These are phyloP conservation scores for Lagenidium giganteum DNA, from an alignment of 352 stramenopile species.

Conservation along the genomic window DNA sequence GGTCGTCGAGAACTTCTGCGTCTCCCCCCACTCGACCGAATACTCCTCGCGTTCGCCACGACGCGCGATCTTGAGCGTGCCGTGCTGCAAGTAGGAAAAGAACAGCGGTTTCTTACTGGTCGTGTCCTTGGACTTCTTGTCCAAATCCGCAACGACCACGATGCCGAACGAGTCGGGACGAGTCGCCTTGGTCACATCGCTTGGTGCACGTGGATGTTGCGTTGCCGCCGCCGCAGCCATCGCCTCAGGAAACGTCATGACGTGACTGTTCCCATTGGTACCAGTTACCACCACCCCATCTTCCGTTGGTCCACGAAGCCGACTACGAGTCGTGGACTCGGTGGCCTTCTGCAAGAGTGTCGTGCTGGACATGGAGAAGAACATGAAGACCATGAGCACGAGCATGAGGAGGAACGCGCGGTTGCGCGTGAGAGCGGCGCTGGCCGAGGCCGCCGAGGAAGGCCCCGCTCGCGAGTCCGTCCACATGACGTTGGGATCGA, in stretches of 20 bases:
- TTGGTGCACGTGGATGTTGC: conserved; percentile 4
- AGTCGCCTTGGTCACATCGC: conserved; percentile 2
- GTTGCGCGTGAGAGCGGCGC: conserved; percentile 40
- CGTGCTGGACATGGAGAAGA: conserved; percentile 56
- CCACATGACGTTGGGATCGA: conserved; percentile 65
- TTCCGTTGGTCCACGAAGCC: not conserved
- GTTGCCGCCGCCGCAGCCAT: conserved; percentile 3
- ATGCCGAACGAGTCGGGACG: conserved; percentile 75
- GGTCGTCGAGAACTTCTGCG: conserved; percentile 66
- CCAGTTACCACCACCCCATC: conserved; percentile 11
- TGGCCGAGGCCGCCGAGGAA: conserved; percentile 19
- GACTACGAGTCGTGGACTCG: conserved; percentile 1
- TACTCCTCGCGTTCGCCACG: conserved; percentile 37
- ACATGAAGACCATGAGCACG: conserved; percentile 42
- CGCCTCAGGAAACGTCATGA: conserved; percentile 17
- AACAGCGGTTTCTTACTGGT: conserved; percentile 89
- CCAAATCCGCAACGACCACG: conserved; percentile 94
- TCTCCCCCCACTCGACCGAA: conserved; percentile 59
- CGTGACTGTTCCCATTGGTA: conserved; percentile 6
- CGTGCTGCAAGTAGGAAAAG: conserved; percentile 89
- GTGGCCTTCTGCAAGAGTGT: conserved; percentile 21
- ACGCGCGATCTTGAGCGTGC: conserved; percentile 71
- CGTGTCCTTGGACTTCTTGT: conserved; percentile 89
- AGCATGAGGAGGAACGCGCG: conserved; percentile 43
- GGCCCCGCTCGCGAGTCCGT: conserved; percentile 24